phyloP scores from a whole-genome alignment of 352 stramenopile genomes.

The Labyrinthula sp. region DNA sequence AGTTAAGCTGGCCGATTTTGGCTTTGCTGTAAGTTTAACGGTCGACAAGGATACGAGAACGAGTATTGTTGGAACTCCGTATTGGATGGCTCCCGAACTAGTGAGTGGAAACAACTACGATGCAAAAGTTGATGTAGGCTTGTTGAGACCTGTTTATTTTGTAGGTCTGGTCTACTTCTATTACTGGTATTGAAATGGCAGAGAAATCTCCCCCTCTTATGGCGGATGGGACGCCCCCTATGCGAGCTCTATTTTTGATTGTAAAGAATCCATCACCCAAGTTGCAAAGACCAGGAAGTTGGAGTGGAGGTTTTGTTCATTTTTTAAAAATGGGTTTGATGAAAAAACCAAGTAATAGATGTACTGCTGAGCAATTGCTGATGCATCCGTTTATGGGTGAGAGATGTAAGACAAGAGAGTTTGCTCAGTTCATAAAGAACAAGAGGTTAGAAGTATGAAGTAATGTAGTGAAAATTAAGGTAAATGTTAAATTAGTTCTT shows the following conservation, averaged over 20 bases:
- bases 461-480: too few relatives aligned
- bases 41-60: slow-evolving; percentile 38
- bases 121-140: slow-evolving; percentile 66
- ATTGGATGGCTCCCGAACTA: slow-evolving; percentile 79
- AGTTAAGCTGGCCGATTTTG: slow-evolving; percentile 44
- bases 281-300: slow-evolving; percentile 46
- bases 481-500: too few relatives aligned
- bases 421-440: too few relatives aligned
- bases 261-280: slow-evolving; percentile 51
- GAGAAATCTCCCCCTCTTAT: slow-evolving; percentile 74
- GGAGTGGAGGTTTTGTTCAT: slow-evolving; percentile 50
- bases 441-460: too few relatives aligned
- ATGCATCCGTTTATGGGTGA: slow-evolving; percentile 56
- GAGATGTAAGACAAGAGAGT: slow-evolving; percentile 35
- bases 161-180: slow-evolving; percentile 40
- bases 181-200: slow-evolving; percentile 66
- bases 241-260: slow-evolving; percentile 47
- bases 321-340: slow-evolving; percentile 59
- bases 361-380: slow-evolving; percentile 58
- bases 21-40: slow-evolving; percentile 43
- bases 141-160: too few relatives aligned
- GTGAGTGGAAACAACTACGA: slow-evolving; percentile 71
- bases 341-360: slow-evolving; percentile 45
- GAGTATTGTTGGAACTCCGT: slow-evolving; percentile 65
- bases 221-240: slow-evolving; percentile 59